phyloP scores from a whole-genome alignment of 129 eudicot genomes.

The Escallonia rubra region DNA sequence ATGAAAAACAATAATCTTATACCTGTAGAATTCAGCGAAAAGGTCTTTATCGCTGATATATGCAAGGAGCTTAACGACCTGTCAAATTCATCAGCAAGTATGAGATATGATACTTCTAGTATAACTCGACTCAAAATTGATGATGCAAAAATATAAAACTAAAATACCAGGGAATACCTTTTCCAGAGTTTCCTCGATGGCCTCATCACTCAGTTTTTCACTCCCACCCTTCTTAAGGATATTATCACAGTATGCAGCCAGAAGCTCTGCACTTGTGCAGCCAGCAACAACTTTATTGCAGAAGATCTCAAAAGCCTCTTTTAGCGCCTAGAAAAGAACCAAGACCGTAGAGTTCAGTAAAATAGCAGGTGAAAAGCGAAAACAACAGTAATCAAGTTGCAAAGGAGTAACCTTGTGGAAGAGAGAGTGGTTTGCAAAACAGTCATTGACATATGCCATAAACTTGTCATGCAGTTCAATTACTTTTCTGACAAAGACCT shows the following conservation, averaged over 20 bases:
- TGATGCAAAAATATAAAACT: background rate
- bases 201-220: slow-evolving; percentile 47
- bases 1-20: background rate
- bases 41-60: slow-evolving; percentile 41
- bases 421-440: slow-evolving; percentile 33
- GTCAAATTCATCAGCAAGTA: background rate
- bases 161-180: slow-evolving; percentile 19
- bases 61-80: slow-evolving; percentile 41
- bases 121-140: background rate
- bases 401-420: slow-evolving; percentile 41
- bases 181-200: slow-evolving; percentile 43
- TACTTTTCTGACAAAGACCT: slow-evolving; percentile 46
- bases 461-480: slow-evolving; percentile 44
- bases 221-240: slow-evolving; percentile 51
- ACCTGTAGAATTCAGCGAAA: slow-evolving; percentile 39
- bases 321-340: slow-evolving; percentile 20
- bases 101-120: background rate
- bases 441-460: slow-evolving; percentile 38
- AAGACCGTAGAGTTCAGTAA: background rate
- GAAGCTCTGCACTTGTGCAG: slow-evolving; percentile 42
- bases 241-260: slow-evolving; percentile 48
- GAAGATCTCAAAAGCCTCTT: slow-evolving; percentile 47
- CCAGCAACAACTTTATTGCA: slow-evolving; percentile 52
- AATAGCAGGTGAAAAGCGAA: background rate
- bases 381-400: background rate